Conservation (phyloP, 2,329 filamentous ascomycete genomes). For the Ascomycota sp. region DNA sequence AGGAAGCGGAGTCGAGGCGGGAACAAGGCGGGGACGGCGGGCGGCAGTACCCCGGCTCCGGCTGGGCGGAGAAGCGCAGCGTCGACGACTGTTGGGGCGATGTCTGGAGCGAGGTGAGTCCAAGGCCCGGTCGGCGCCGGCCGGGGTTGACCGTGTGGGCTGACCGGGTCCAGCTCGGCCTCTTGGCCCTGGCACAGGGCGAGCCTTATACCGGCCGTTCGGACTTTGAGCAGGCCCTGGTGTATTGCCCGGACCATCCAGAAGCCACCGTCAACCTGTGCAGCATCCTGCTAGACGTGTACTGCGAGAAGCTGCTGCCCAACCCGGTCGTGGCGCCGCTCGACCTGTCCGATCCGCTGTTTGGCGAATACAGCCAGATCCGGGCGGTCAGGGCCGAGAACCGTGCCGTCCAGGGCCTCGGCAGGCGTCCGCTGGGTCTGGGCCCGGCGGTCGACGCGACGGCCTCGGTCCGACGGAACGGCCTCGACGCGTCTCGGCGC, state of each 20-base stretch:
- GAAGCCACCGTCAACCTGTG: constrained; percentile 64
- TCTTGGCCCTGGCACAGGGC: constrained; percentile 41
- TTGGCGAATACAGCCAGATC: too few relatives aligned
- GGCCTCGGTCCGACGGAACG: too few relatives aligned
- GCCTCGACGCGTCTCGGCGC: too few relatives aligned
- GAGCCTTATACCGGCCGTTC: constrained; percentile 48
- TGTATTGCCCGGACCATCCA: constrained; percentile 61
- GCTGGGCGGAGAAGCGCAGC: constrained; percentile 65
- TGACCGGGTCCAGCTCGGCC: constrained; percentile 49
- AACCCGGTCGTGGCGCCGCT: constrained; percentile 30
- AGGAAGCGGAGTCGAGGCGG: constrained; percentile 41
- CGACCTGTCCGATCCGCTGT: too few relatives aligned
- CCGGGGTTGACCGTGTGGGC: too few relatives aligned
- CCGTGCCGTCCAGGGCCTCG: too few relatives aligned
- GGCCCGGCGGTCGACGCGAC: too few relatives aligned
- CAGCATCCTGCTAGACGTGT: constrained; percentile 71
- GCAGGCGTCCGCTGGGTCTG: too few relatives aligned
- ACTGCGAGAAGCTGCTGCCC: constrained; percentile 46
- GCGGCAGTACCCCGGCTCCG: constrained; percentile 34
- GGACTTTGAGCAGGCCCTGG: constrained; percentile 66
- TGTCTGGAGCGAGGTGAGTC: constrained; percentile 56
- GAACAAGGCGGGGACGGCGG: constrained; percentile 42
- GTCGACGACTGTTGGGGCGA: constrained; percentile 74
- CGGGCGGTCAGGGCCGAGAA: too few relatives aligned
- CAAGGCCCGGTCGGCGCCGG: too few relatives aligned